These are phyloP conservation scores for Cyberlindnera euphorbiae DNA, from an alignment of 805 yeast genomes.

Conservation along the genomic window DNA sequence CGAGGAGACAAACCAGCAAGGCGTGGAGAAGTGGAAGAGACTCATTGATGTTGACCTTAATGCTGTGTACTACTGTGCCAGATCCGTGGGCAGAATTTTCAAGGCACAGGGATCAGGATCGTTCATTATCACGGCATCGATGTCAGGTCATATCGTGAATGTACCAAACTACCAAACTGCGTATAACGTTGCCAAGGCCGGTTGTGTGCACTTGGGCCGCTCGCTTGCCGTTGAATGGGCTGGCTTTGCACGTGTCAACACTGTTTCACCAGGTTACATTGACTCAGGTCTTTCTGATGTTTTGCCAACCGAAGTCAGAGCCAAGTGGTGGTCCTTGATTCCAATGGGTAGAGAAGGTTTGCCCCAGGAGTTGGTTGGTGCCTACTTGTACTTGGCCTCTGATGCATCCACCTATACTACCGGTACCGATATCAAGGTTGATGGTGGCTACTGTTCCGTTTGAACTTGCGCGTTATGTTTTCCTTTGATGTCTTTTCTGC, in stretches of 20 bases:
- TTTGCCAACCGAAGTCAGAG: slow-evolving; percentile 38
- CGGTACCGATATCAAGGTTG: slow-evolving; percentile 72
- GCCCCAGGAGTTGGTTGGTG: slow-evolving; percentile 74
- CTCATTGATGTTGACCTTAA: slow-evolving; percentile 72
- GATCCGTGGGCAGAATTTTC: slow-evolving; percentile 68
- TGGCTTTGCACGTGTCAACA: slow-evolving; percentile 80
- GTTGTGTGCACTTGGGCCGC: slow-evolving; percentile 18
- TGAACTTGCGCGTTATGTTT: background rate
- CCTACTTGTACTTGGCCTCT: slow-evolving; percentile 73
- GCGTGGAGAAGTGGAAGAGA: slow-evolving; percentile 57
- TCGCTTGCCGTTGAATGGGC: slow-evolving; percentile 67
- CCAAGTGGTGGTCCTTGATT: slow-evolving; percentile 44
- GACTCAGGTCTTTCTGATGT: slow-evolving; percentile 59
- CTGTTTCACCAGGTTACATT: slow-evolving; percentile 84
- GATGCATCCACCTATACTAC: slow-evolving; percentile 78
- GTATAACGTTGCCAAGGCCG: slow-evolving; percentile 46
- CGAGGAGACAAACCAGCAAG: slow-evolving; percentile 21
- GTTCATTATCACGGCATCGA: slow-evolving; percentile 79
- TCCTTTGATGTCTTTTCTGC: no score
- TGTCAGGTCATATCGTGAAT: slow-evolving; percentile 85
- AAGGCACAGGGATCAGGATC: slow-evolving; percentile 71
- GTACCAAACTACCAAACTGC: slow-evolving; percentile 84
- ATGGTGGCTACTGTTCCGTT: slow-evolving; percentile 60
- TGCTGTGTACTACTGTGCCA: slow-evolving; percentile 78
- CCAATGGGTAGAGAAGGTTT: slow-evolving; percentile 76